Conservation (phyloP, 805 yeast species). For the Yueomyces sinensis region DNA sequence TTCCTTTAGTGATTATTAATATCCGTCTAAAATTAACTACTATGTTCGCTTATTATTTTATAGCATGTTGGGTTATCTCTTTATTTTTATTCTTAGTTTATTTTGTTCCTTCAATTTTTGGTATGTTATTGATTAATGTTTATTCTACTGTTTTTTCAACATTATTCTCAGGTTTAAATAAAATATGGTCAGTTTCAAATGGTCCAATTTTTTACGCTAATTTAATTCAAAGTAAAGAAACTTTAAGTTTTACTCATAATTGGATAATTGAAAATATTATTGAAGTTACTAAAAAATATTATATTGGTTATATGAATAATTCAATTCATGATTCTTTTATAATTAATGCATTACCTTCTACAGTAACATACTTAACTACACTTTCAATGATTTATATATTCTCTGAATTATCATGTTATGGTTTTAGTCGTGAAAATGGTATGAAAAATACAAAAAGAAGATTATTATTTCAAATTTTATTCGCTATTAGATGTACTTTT, state of each 20-base stretch:
- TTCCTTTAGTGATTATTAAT: constrained; percentile 16
- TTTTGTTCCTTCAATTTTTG: constrained; percentile 35
- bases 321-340: constrained; percentile 12
- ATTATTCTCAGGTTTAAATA: constrained; percentile 6
- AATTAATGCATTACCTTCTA: constrained; percentile 17
- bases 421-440: constrained; percentile 17
- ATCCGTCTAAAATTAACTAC: constrained; percentile 12
- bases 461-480: constrained; percentile 35
- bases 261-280: constrained; percentile 9
- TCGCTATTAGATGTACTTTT: constrained; percentile 45
- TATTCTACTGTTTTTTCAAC: constrained; percentile 8
- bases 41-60: constrained; percentile 14
- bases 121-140: constrained; percentile 18
- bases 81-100: constrained; percentile 31
- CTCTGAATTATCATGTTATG: constrained; percentile 14
- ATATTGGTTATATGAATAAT: constrained; percentile 10
- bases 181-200: constrained; percentile 4
- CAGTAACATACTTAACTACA: constrained; percentile 17
- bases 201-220: constrained; percentile 1
- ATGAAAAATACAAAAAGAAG: constrained; percentile 29
- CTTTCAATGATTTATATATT: constrained; percentile 12
- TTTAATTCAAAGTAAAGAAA: constrained; percentile 2
- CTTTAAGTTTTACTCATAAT: constrained; percentile 1
- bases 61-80: constrained; percentile 20
- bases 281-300: constrained; percentile 3